Evolutionary conservation across 2,329 filamentous ascomycete genomes (phyloP).

Genomic region (Arthrobotrys sinensis): DNA sequence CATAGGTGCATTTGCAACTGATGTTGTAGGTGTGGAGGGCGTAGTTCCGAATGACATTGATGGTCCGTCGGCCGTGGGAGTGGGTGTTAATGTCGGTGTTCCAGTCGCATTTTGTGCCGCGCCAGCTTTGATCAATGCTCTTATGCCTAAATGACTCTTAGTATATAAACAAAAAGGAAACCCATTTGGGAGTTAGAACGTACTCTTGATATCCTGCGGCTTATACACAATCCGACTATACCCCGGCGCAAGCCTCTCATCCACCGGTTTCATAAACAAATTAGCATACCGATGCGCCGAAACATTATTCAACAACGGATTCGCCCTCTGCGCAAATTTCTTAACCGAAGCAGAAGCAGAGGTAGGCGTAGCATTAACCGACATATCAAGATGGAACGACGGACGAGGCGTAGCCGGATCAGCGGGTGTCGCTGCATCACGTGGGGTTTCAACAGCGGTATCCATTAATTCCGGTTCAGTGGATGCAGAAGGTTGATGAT

Average conservation of each 20-base stretch:
- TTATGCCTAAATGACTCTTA: slow-evolving; percentile 72
- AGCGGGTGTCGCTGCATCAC: slow-evolving; percentile 22
- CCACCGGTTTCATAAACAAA: slow-evolving; percentile 82
- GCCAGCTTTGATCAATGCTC: slow-evolving; percentile 81
- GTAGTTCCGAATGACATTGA: slow-evolving; percentile 62
- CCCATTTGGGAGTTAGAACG: neutral
- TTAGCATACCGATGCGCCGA: slow-evolving; percentile 83
- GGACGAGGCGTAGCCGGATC: slow-evolving; percentile 52
- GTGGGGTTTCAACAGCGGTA: slow-evolving; percentile 31
- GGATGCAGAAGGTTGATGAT: slow-evolving; percentile 32
- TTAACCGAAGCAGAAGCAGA: slow-evolving; percentile 55
- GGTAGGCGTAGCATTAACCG: slow-evolving; percentile 40
- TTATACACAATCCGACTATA: slow-evolving; percentile 82
- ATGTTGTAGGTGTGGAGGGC: slow-evolving; percentile 82
- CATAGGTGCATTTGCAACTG: slow-evolving; percentile 66
- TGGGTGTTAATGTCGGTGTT: slow-evolving; percentile 75
- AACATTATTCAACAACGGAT: slow-evolving; percentile 79
- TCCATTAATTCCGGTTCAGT: slow-evolving; percentile 42
- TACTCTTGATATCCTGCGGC: slow-evolving; percentile 80
- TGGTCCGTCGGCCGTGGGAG: slow-evolving; percentile 75
- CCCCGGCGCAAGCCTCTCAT: slow-evolving; percentile 81
- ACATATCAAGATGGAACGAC: slow-evolving; percentile 54
- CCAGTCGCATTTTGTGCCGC: slow-evolving; percentile 71
- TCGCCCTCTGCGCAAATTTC: slow-evolving; percentile 63
- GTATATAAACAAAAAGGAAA: neutral